Percentiles rank a stretch among this genome's conserved stretches.
phyloP scores from a whole-genome alignment of 2,329 filamentous ascomycete genomes.

The Verticillium isaacii region DNA sequence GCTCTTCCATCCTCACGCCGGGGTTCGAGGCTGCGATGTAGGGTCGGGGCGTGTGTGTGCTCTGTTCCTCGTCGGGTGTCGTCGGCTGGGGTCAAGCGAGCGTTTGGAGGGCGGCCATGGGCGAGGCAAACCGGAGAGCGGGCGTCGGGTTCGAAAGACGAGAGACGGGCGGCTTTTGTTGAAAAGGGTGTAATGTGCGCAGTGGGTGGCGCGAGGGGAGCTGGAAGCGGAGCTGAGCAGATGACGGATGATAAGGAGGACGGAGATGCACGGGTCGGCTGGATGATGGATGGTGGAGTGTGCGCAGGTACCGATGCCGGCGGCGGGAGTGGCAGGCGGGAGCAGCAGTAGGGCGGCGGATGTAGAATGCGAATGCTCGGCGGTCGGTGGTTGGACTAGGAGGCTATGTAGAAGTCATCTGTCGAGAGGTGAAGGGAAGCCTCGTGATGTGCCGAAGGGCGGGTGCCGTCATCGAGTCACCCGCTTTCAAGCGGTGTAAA shows the following conservation, averaged over 20 bases:
- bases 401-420: slow-evolving; percentile 1
- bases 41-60: background rate
- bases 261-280: background rate
- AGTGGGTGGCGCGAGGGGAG: too few relatives aligned
- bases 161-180: background rate
- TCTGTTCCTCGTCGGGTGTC: background rate
- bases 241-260: background rate
- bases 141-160: background rate
- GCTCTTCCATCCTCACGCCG: slow-evolving; percentile 13
- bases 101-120: background rate
- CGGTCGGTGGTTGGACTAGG: background rate
- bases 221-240: background rate
- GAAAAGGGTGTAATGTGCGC: too few relatives aligned
- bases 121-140: background rate
- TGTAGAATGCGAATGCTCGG: background rate
- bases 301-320: background rate
- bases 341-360: background rate
- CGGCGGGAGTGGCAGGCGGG: background rate
- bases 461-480: slow-evolving; percentile 5
- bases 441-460: slow-evolving; percentile 1
- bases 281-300: background rate
- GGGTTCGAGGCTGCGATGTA: background rate
- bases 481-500: slow-evolving; percentile 1
- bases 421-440: background rate
- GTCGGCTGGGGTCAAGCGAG: background rate